A percentile compares a stretch with the other conserved stretches of the same genome.
These are phyloP conservation scores for Scolecobasidium constrictum DNA, from an alignment of 2,329 filamentous ascomycete genomes.

Conservation along the genomic window DNA sequence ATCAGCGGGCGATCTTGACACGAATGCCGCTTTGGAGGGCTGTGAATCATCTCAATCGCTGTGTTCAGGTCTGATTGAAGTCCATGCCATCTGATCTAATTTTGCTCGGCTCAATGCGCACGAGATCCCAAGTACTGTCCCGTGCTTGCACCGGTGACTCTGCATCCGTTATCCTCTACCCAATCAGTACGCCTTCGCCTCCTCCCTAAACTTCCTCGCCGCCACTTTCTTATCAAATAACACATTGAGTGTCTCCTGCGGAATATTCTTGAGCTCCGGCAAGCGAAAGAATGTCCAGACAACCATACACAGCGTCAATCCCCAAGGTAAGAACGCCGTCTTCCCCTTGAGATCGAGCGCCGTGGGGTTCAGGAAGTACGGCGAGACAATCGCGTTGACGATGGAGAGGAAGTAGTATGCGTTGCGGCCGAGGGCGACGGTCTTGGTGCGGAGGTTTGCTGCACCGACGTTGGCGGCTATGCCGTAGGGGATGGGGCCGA, in stretches of 20 bases:
- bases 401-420: conserved; percentile 71
- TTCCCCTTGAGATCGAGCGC: conserved; percentile 85
- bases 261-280: conserved; percentile 68
- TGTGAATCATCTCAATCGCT: too few species aligned
- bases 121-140: too few species aligned
- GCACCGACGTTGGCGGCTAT: conserved; percentile 78
- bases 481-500: conserved; percentile 84
- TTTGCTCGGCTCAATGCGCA: too few species aligned
- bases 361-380: conserved; percentile 83
- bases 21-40: too few species aligned
- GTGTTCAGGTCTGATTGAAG: too few species aligned
- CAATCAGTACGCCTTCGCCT: too few species aligned
- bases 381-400: conserved; percentile 68
- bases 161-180: too few species aligned
- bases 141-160: too few species aligned
- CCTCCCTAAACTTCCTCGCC: conserved; percentile 69
- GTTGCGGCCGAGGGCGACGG: conserved; percentile 74
- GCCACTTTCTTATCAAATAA: conserved; percentile 65
- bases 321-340: conserved; percentile 80
- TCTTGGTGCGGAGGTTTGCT: conserved; percentile 78
- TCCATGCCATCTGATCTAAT: too few species aligned
- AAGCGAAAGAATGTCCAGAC: conserved; percentile 73
- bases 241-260: conserved; percentile 77
- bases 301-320: conserved; percentile 68
- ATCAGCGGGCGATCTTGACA: too few species aligned